Percentiles rank a stretch among this genome's conserved stretches.
Conservation (phyloP, 495 filamentous ascomycete genomes). For the Penicillium nucicola region DNA sequence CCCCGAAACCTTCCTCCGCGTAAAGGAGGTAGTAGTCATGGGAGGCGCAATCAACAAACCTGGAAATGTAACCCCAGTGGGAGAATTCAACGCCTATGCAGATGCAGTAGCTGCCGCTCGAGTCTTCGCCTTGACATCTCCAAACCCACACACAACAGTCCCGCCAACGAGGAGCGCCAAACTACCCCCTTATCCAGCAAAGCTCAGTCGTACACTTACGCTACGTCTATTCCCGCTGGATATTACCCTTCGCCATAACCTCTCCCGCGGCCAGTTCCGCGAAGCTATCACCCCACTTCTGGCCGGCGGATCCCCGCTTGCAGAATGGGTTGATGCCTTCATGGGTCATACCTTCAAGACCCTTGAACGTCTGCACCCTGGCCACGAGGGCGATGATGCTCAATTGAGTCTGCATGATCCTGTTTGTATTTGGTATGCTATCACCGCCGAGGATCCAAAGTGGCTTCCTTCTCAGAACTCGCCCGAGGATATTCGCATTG, state of each 20-base stretch:
- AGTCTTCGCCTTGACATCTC: slow-evolving; percentile 86
- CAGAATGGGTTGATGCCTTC: slow-evolving; percentile 77
- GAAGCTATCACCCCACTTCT: slow-evolving; percentile 48
- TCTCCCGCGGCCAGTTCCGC: slow-evolving; percentile 59
- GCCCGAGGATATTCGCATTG: slow-evolving; percentile 75
- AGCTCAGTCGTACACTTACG: slow-evolving; percentile 62
- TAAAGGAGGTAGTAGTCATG: slow-evolving; percentile 95
- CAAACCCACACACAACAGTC: slow-evolving; percentile 64
- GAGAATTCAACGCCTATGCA: slow-evolving; percentile 83
- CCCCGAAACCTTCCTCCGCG: slow-evolving; percentile 79
- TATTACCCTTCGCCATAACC: slow-evolving; percentile 72
- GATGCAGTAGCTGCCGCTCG: slow-evolving; percentile 82
- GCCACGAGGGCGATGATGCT: slow-evolving; percentile 49
- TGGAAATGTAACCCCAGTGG: slow-evolving; percentile 80
- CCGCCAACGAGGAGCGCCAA: slow-evolving; percentile 49
- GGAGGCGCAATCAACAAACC: slow-evolving; percentile 76
- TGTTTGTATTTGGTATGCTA: slow-evolving; percentile 80
- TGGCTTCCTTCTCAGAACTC: slow-evolving; percentile 42
- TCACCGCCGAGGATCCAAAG: slow-evolving; percentile 47
- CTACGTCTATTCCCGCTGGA: slow-evolving; percentile 84
- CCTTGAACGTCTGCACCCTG: slow-evolving; percentile 57
- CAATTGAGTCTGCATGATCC: slow-evolving; percentile 83
- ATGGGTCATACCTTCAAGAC: slow-evolving; percentile 73
- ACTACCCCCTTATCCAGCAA: slow-evolving; percentile 65
- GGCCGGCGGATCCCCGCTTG: slow-evolving; percentile 67